Evolutionary conservation across 1,284 basidiomycete species (phyloP).

Genomic region (Heterobasidion irregulare): DNA sequence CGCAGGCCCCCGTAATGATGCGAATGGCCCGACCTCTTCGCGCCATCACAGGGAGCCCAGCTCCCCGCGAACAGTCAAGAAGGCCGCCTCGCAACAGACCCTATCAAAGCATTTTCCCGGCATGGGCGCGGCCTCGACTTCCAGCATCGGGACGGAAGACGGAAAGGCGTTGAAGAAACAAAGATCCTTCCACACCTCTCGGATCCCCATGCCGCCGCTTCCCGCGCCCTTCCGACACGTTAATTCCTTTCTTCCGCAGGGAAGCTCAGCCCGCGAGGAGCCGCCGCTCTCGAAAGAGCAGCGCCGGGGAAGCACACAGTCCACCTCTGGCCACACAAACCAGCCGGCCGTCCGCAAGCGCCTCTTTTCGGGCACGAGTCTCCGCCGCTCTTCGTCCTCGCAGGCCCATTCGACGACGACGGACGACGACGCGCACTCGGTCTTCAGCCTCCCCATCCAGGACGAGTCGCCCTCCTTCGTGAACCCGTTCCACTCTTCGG

Average conservation of each 20-base stretch:
- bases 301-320: conserved; percentile 3
- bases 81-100: conserved; percentile 49
- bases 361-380: conserved; percentile 51
- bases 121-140: conserved; percentile 12
- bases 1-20: background rate
- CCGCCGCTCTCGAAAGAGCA: conserved; percentile 4
- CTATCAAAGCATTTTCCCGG: conserved; percentile 27
- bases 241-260: conserved; percentile 11
- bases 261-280: conserved; percentile 1
- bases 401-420: conserved; percentile 26
- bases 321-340: conserved; percentile 2
- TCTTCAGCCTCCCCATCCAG: conserved; percentile 32
- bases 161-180: conserved; percentile 22
- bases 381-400: conserved; percentile 42
- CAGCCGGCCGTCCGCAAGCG: conserved; percentile 35
- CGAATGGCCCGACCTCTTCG: background rate
- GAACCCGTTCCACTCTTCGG: conserved; percentile 15
- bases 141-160: conserved; percentile 11
- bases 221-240: conserved; percentile 19
- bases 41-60: conserved; percentile 8
- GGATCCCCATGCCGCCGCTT: conserved; percentile 24
- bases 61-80: conserved; percentile 39
- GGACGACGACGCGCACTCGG: conserved; percentile 43
- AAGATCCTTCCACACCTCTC: conserved; percentile 26
- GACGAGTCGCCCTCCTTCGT: conserved; percentile 13